These are phyloP conservation scores for Boletus barrowsii DNA, from an alignment of 768 basidiomycete genomes.

Conservation along the genomic window DNA sequence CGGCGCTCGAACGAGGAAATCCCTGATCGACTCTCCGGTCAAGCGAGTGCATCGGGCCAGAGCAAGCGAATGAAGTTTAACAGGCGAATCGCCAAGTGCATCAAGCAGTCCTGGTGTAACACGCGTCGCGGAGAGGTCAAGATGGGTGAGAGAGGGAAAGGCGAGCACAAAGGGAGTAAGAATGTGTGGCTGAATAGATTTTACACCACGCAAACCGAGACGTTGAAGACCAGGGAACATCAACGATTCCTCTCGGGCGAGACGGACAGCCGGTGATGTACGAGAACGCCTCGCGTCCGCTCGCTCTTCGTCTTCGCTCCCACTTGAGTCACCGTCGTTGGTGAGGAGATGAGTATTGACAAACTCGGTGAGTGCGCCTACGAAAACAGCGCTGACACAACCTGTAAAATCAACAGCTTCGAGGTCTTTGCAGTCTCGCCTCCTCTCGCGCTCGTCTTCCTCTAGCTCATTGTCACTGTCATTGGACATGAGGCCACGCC, in stretches of 20 bases:
- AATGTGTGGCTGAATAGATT: conserved; percentile 66
- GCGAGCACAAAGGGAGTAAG: conserved; percentile 74
- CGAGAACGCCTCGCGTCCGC: conserved; percentile 34
- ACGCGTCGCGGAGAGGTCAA: conserved; percentile 91
- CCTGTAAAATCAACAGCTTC: conserved; percentile 93
- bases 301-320: conserved; percentile 39
- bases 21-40: conserved; percentile 71
- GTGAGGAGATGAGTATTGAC: conserved; percentile 60
- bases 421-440: conserved; percentile 70
- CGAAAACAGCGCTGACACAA: conserved; percentile 89
- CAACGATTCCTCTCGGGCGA: conserved; percentile 47
- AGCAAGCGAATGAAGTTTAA: conserved; percentile 75
- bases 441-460: conserved; percentile 73
- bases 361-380: conserved; percentile 80
- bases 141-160: conserved; percentile 83
- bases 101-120: conserved; percentile 71
- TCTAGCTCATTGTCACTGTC: conserved; percentile 66
- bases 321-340: conserved; percentile 40
- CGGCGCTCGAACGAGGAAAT: conserved; percentile 68
- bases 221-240: conserved; percentile 70
- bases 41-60: conserved; percentile 84
- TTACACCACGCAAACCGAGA: conserved; percentile 78
- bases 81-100: conserved; percentile 60
- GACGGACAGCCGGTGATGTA: conserved; percentile 31
- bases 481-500: conserved; percentile 47